Conservation (phyloP, 768 basidiomycete genomes). For the Boletus sensibilis region DNA sequence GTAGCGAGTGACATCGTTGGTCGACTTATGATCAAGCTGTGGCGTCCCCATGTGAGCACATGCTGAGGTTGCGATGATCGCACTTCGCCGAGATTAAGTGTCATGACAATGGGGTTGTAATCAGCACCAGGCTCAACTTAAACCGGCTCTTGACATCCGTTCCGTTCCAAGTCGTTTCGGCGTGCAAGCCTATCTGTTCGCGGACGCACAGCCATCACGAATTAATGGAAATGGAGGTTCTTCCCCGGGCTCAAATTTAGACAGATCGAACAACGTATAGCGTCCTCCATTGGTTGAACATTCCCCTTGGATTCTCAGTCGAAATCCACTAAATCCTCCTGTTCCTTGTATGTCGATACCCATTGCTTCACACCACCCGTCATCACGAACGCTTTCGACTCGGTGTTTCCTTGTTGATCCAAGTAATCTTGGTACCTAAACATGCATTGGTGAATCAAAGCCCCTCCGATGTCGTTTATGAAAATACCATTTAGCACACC, state of each 20-base stretch:
- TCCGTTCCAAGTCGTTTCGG: not conserved
- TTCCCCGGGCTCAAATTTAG: not conserved
- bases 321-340: constrained; percentile 24
- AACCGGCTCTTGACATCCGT: not conserved
- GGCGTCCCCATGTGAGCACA: not conserved
- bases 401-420: constrained; percentile 28
- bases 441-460: not conserved
- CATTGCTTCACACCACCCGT: constrained; percentile 46
- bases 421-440: constrained; percentile 53
- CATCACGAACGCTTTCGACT: constrained; percentile 42
- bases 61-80: constrained; percentile 4
- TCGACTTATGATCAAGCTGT: not conserved
- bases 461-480: not conserved
- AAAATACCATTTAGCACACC: constrained; percentile 54
- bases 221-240: not conserved
- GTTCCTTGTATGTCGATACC: constrained; percentile 30
- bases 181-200: not conserved
- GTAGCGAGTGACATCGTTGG: not conserved
- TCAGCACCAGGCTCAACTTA: not conserved
- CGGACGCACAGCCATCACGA: not conserved
- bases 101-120: not conserved
- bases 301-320: constrained; percentile 10
- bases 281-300: not conserved
- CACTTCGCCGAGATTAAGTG: not conserved
- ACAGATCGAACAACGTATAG: not conserved